phyloP scores from a whole-genome alignment of 768 basidiomycete genomes.

The Daedaleopsis nitida region DNA sequence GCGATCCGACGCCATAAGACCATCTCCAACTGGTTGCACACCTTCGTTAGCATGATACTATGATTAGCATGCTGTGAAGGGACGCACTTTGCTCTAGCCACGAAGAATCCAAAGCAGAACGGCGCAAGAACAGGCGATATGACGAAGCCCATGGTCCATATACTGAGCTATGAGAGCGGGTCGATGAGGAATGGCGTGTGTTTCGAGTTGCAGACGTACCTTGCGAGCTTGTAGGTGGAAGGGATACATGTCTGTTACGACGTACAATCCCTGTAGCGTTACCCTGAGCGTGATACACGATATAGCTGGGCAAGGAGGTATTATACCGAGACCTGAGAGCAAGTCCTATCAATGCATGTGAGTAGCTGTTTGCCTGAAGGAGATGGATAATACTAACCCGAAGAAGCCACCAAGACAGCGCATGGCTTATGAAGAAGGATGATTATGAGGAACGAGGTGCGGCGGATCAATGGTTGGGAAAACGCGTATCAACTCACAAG shows the following conservation, averaged over 20 bases:
- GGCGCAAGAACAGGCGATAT: constrained; percentile 64
- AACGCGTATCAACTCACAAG: constrained; percentile 36
- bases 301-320: neutral
- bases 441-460: too few relatives aligned
- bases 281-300: neutral
- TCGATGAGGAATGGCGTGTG: neutral
- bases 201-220: constrained; percentile 1
- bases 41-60: neutral
- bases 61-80: constrained; percentile 7
- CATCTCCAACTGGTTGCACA: constrained; percentile 50
- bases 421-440: constrained; percentile 40
- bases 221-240: constrained; percentile 19
- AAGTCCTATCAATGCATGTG: constrained; percentile 55
- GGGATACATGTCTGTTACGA: constrained; percentile 18
- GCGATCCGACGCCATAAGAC: constrained; percentile 65
- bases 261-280: constrained; percentile 12
- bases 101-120: constrained; percentile 66
- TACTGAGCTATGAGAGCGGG: constrained; percentile 48
- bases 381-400: constrained; percentile 38
- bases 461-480: too few relatives aligned
- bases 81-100: constrained; percentile 47
- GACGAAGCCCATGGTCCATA: constrained; percentile 75
- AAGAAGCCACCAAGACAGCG: constrained; percentile 59
- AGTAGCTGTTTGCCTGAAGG: constrained; percentile 37
- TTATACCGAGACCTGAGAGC: neutral